phyloP scores from a whole-genome alignment of 129 eudicot genomes.

The Dittrichia graveolens region DNA sequence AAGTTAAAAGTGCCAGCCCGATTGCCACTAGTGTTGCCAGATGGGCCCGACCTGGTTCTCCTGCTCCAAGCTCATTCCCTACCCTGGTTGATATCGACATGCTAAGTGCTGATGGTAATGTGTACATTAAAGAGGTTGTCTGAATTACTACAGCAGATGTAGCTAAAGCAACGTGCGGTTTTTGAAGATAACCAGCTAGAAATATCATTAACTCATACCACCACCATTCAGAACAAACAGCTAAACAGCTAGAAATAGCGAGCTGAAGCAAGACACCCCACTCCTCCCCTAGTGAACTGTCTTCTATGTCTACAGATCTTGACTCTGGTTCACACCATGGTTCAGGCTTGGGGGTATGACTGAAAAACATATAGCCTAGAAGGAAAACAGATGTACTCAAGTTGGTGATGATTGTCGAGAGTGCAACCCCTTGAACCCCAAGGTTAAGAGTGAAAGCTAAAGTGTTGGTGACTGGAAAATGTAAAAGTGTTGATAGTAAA shows the following conservation, averaged over 20 bases:
- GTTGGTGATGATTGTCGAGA: conserved; percentile 71
- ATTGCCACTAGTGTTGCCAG: conserved; percentile 69
- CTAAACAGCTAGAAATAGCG: conserved; percentile 86
- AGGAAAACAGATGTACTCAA: conserved; percentile 58
- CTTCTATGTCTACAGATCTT: background rate
- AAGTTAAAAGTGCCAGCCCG: conserved; percentile 59
- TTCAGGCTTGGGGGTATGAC: conserved; percentile 35
- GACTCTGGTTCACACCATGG: conserved; percentile 39
- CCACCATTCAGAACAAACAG: conserved; percentile 97
- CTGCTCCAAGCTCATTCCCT: conserved; percentile 94
- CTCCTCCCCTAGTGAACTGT: conserved; percentile 49
- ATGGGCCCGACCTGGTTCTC: conserved; percentile 71
- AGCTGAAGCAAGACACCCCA: conserved; percentile 78
- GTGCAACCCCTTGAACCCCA: conserved; percentile 81
- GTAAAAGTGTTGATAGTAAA: conserved; percentile 60
- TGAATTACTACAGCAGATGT: conserved; percentile 96
- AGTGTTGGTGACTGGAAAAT: conserved; percentile 66
- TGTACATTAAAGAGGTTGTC: conserved; percentile 92
- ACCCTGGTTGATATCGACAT: conserved; percentile 88
- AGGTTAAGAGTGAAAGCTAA: conserved; percentile 67
- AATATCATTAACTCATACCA: conserved; percentile 97
- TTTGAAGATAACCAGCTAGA: conserved; percentile 79
- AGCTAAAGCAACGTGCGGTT: conserved; percentile 79
- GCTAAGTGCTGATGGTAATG: conserved; percentile 88
- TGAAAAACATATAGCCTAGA: conserved; percentile 52